Conservation (phyloP, 2,329 filamentous ascomycete species). For the Sporothrix dimorphospora region DNA sequence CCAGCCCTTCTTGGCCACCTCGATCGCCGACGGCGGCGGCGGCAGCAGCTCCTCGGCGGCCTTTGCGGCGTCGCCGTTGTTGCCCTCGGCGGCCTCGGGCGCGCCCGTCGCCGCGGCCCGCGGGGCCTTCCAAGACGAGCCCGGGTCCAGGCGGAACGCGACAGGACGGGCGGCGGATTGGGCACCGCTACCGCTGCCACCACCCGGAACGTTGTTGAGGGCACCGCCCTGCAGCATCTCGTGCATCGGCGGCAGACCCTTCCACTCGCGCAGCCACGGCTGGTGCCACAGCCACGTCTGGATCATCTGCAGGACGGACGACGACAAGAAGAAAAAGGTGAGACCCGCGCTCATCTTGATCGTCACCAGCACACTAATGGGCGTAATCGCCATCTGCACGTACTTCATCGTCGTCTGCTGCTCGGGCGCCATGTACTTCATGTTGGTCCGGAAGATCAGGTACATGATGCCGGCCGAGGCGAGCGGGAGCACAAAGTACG, state of each 20-base stretch:
- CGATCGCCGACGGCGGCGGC: slow-evolving; percentile 27
- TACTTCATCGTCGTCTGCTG: slow-evolving; percentile 42
- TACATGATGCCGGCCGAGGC: slow-evolving; percentile 61
- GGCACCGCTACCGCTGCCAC: too few relatives aligned
- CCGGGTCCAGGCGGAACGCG: slow-evolving; percentile 29
- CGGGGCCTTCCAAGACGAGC: slow-evolving; percentile 41
- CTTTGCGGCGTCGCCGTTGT: slow-evolving; percentile 32
- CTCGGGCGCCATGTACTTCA: slow-evolving; percentile 41
- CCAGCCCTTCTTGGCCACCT: slow-evolving; percentile 34
- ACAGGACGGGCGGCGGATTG: slow-evolving; percentile 8
- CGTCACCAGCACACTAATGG: slow-evolving; percentile 49
- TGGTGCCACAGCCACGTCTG: slow-evolving; percentile 53
- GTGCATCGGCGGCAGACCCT: slow-evolving; percentile 44
- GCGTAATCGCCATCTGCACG: slow-evolving; percentile 43
- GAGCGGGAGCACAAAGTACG: slow-evolving; percentile 73
- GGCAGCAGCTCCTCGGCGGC: background rate
- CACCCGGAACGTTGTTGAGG: background rate
- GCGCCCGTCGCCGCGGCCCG: slow-evolving; percentile 37
- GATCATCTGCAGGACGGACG: slow-evolving; percentile 42
- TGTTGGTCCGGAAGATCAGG: slow-evolving; percentile 39
- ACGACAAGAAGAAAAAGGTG: slow-evolving; percentile 64
- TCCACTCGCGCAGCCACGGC: slow-evolving; percentile 42
- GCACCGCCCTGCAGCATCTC: slow-evolving; percentile 24
- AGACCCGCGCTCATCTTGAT: slow-evolving; percentile 52
- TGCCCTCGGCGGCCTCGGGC: slow-evolving; percentile 1